Conservation (phyloP, 2,329 filamentous ascomycete genomes). For the Lithohypha guttulata region DNA sequence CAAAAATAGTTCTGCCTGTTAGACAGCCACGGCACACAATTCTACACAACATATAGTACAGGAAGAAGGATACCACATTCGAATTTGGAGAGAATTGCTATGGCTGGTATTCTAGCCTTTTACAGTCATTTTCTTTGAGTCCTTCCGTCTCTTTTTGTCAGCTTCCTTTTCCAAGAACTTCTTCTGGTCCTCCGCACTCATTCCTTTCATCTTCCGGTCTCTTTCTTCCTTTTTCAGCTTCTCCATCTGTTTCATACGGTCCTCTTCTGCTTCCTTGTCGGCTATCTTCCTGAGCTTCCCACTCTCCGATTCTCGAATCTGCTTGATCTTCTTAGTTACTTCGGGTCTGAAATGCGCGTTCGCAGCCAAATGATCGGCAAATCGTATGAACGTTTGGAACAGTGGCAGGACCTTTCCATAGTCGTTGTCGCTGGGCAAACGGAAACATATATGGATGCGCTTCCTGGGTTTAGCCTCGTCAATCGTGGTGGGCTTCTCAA, state of each 20-base stretch:
- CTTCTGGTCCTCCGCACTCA: conserved; percentile 75
- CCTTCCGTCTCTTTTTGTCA: conserved; percentile 58
- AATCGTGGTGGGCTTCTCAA: conserved; percentile 73
- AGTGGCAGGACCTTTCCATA: conserved; percentile 60
- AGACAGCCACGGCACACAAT: too few relatives aligned
- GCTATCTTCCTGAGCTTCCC: conserved; percentile 67
- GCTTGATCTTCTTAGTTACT: conserved; percentile 72
- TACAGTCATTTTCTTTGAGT: conserved; percentile 50
- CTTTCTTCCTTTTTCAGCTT: conserved; percentile 78
- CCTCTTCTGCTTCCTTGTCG: conserved; percentile 59
- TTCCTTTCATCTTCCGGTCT: conserved; percentile 64
- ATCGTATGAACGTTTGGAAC: conserved; percentile 69
- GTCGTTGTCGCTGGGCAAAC: conserved; percentile 52
- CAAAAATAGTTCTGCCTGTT: too few relatives aligned
- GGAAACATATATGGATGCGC: conserved; percentile 66
- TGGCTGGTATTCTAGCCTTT: too few relatives aligned
- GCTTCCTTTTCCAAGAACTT: conserved; percentile 73
- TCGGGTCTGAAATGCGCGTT: conserved; percentile 79
- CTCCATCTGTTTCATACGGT: conserved; percentile 42
- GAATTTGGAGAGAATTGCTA: too few relatives aligned
- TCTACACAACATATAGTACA: too few relatives aligned
- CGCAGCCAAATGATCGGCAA: conserved; percentile 71
- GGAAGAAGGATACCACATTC: too few relatives aligned
- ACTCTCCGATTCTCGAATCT: conserved; percentile 68
- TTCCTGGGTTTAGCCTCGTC: conserved; percentile 78